A percentile compares a stretch with the other conserved stretches of the same genome.
phyloP scores from a whole-genome alignment of 2,329 filamentous ascomycete genomes.

The Calonectria ilicicola region DNA sequence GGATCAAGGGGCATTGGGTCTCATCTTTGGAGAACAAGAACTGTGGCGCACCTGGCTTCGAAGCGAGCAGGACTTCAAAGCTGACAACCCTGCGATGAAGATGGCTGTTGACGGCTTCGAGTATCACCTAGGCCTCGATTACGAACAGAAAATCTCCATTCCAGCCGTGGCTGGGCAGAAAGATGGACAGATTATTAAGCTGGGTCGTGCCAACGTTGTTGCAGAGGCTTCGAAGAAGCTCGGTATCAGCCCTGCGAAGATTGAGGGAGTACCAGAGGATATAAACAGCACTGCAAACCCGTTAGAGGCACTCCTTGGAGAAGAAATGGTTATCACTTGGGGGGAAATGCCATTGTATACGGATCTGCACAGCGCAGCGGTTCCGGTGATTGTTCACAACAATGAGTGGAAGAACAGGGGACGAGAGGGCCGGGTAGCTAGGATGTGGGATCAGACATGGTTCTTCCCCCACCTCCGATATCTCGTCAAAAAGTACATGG shows the following conservation, averaged over 20 bases:
- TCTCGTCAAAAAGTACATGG: slow-evolving; percentile 19
- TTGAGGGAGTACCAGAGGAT: slow-evolving; percentile 25
- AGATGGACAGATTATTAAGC: slow-evolving; percentile 28
- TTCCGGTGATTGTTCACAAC: slow-evolving; percentile 36
- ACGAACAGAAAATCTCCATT: slow-evolving; percentile 30
- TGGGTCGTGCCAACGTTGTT: slow-evolving; percentile 29
- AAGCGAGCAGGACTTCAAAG: background rate
- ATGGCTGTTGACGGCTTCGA: slow-evolving; percentile 30
- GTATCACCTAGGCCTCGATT: slow-evolving; percentile 37
- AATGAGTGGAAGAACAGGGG: slow-evolving; percentile 31
- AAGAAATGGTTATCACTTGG: slow-evolving; percentile 23
- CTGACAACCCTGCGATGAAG: background rate
- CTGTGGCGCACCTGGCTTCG: slow-evolving; percentile 26
- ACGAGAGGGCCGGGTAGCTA: slow-evolving; percentile 22
- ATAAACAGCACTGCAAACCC: slow-evolving; percentile 16
- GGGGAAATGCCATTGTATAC: slow-evolving; percentile 32
- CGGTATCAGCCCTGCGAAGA: background rate
- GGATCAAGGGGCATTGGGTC: slow-evolving; percentile 44
- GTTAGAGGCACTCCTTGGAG: background rate
- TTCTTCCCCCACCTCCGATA: slow-evolving; percentile 33
- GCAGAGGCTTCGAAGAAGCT: slow-evolving; percentile 13
- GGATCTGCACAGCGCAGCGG: slow-evolving; percentile 32
- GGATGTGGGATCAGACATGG: slow-evolving; percentile 34
- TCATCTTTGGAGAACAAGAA: slow-evolving; percentile 44
- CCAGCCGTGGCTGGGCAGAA: slow-evolving; percentile 35